Conservation (phyloP, 805 yeast genomes). For the Monosporozyma yasuniensis region DNA sequence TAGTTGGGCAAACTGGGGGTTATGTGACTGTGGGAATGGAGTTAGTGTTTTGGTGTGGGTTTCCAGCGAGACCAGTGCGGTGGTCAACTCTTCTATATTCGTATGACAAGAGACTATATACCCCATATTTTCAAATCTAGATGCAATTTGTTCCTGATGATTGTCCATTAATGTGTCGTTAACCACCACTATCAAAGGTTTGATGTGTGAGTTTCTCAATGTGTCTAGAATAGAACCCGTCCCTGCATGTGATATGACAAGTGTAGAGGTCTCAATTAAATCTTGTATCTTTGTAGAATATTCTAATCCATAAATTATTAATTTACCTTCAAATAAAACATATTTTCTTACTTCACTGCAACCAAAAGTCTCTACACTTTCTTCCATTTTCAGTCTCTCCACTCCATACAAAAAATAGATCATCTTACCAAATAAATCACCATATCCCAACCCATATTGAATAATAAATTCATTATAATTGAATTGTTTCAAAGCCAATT, state of each 20-base stretch:
- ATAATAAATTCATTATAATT: constrained; percentile 39
- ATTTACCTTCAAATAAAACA: not conserved
- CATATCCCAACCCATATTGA: constrained; percentile 49
- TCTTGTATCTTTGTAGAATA: constrained; percentile 10
- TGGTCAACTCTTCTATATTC: not conserved
- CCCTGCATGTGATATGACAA: constrained; percentile 82
- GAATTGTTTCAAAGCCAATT: constrained; percentile 20
- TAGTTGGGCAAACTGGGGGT: constrained; percentile 11
- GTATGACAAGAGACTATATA: constrained; percentile 23
- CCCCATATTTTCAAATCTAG: constrained; percentile 35
- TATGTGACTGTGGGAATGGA: constrained; percentile 12
- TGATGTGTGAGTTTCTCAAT: constrained; percentile 36
- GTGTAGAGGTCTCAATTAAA: constrained; percentile 20
- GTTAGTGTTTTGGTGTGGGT: constrained; percentile 1
- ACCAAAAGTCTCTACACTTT: too few relatives aligned
- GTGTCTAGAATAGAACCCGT: constrained; percentile 88
- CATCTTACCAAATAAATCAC: constrained; percentile 13
- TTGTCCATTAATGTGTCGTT: constrained; percentile 74
- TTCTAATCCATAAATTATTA: constrained; percentile 10
- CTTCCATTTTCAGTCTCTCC: not conserved
- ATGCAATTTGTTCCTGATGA: constrained; percentile 74
- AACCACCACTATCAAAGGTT: constrained; percentile 58
- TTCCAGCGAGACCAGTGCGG: not conserved
- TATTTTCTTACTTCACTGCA: not conserved
- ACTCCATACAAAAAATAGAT: too few relatives aligned